These are phyloP conservation scores for Penicillium brasilianum DNA, from an alignment of 2,329 filamentous ascomycete genomes.

Conservation along the genomic window DNA sequence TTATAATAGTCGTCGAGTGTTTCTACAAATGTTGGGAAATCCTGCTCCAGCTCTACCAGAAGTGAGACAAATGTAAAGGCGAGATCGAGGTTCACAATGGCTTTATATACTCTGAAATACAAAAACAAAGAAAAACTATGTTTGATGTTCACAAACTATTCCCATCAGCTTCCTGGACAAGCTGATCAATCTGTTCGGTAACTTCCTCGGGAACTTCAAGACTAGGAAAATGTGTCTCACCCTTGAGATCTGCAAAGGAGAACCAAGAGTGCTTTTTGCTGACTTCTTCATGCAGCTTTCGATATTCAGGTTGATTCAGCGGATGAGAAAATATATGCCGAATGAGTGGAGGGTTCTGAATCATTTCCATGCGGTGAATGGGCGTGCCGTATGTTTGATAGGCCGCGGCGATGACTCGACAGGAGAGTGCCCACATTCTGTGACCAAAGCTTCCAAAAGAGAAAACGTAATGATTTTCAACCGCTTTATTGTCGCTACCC, in stretches of 20 bases:
- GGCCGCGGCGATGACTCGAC: slow-evolving; percentile 6
- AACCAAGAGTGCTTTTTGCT: slow-evolving; percentile 10
- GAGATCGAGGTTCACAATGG: background rate
- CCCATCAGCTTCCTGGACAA: background rate
- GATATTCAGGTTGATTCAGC: background rate
- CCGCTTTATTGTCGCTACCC: background rate
- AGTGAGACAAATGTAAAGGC: background rate
- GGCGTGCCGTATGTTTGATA: slow-evolving; percentile 5
- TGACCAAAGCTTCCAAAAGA: slow-evolving; percentile 6
- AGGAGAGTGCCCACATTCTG: slow-evolving; percentile 8
- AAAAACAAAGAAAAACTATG: no score
- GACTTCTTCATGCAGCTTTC: background rate
- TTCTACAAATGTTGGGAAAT: no score
- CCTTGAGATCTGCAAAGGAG: slow-evolving; percentile 16
- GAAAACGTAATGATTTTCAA: slow-evolving; percentile 3
- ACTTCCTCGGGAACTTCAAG: slow-evolving; percentile 15
- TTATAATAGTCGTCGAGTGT: no score
- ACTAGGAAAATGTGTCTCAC: slow-evolving; percentile 17
- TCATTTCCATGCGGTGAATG: slow-evolving; percentile 7
- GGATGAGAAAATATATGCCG: slow-evolving; percentile 8
- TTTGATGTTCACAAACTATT: no score
- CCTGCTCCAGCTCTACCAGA: no score
- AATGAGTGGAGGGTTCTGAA: slow-evolving; percentile 4
- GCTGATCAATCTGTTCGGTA: slow-evolving; percentile 3
- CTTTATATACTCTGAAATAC: background rate